Conservation (phyloP, 148 eudicot genomes). For the Rhododendron simsii region DNA sequence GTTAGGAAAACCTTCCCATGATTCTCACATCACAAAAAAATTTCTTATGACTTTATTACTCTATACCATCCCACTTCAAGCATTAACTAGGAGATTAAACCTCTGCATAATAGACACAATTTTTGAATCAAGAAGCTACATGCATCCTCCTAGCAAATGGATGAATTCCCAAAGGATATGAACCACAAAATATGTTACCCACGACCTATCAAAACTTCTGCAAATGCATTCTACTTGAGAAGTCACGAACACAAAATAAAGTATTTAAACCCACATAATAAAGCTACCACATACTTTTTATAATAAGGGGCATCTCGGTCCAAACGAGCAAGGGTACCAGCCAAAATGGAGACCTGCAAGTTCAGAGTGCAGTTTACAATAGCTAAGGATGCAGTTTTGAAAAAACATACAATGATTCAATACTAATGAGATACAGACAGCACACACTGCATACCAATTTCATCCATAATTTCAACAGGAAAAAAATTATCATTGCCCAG, state of each 20-base stretch:
- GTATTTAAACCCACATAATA: neutral
- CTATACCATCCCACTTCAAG: neutral
- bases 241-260: neutral
- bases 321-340: constrained; percentile 96
- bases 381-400: neutral
- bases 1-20: neutral
- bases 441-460: neutral
- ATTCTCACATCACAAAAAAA: neutral
- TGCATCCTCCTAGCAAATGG: neutral
- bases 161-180: neutral
- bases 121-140: neutral
- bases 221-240: neutral
- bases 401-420: neutral
- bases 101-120: neutral
- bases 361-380: constrained; percentile 9
- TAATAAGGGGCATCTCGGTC: constrained; percentile 98
- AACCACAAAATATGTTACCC: neutral
- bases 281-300: constrained; percentile 63
- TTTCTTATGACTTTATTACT: neutral
- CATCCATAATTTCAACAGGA: neutral
- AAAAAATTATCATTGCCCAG: neutral
- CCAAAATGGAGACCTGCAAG: constrained; percentile 90
- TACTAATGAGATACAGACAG: neutral
- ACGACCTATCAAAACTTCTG: neutral
- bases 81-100: neutral